Evolutionary conservation across 2,329 filamentous ascomycete species (phyloP), one percentile per base, ranked within the genome.

Genomic region (Trichoderma semiorbis): DNA sequence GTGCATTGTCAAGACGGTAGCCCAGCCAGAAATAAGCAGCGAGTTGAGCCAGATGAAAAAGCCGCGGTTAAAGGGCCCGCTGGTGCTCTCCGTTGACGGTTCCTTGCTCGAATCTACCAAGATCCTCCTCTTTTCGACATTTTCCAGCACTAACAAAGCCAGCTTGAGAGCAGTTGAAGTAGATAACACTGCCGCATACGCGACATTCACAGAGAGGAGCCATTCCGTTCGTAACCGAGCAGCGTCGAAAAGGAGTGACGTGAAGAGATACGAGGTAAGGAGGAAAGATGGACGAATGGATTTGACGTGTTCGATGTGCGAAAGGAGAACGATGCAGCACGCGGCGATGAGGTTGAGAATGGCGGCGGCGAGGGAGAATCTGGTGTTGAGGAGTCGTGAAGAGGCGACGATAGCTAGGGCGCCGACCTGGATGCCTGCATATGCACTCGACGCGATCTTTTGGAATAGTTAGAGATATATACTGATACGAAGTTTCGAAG

Each of bases 11-110:
- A 81, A 57, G 7, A 75, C 72, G 7, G 81, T 84, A 5, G 77
- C 81, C 78, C 83, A 88, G 0, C 87, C 86, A 18, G 79, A 78
- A 30, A 80, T 80, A 55, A 90, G 84, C 7, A 90, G 76, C 3
- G 82, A 81, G 43, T 80, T 80, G 16, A 81, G 72, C 79, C 79
- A 81, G 26, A 80, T 71, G 34, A 81, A 81, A 69, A 80, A 77
- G 0, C 79, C 78, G 0, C 78, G 77, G 32, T 72, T 78, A 2
- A 80, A 74, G 0, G 78, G 79, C 0, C 79, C 79, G 24, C 83
- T 85, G 2, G 84, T 88, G 3, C 83, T 83, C 75, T 90, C 88
- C 0, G 81, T 83, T 1, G 87, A 85, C 55, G 80, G 82, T 2
- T 76, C 73, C 1, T 78, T 77, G 61, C 82, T 85, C 3, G 86